Evolutionary conservation across 352 stramenopile species (phyloP).

Genomic region (Globisporangium megalacanthum): DNA sequence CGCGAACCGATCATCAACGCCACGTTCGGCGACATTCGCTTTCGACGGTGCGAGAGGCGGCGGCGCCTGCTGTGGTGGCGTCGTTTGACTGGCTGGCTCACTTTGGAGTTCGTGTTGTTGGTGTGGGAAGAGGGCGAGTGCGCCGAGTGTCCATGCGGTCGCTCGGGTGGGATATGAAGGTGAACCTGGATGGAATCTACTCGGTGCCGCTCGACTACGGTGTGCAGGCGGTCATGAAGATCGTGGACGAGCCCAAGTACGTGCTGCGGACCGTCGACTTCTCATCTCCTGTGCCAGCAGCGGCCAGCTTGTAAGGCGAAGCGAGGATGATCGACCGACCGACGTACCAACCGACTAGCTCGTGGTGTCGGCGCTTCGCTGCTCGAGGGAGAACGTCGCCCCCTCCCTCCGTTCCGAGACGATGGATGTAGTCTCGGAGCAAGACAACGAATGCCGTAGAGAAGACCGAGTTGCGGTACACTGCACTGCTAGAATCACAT

Average conservation of each 20-base stretch:
- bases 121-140: conserved; percentile 51
- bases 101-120: not conserved
- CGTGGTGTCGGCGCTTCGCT: no score
- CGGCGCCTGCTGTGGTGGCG: not conserved
- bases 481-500: conserved; percentile 14
- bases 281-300: conserved; percentile 9
- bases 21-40: conserved; percentile 86
- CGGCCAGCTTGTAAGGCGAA: no score
- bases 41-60: conserved; percentile 50
- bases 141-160: conserved; percentile 84
- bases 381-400: no score
- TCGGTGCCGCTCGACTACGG: conserved; percentile 85
- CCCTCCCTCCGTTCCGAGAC: no score
- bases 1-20: conserved; percentile 88
- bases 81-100: not conserved
- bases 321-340: conserved; percentile 1
- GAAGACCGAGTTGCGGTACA: conserved; percentile 1
- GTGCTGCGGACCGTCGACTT: conserved; percentile 83
- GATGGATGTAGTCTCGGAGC: not conserved
- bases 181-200: conserved; percentile 85
- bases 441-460: not conserved
- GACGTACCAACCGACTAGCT: not conserved
- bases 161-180: conserved; percentile 87
- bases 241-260: conserved; percentile 83
- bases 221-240: conserved; percentile 89